phyloP scores from a whole-genome alignment of 2,329 filamentous ascomycete genomes.

The Cordyceps farinosa region DNA sequence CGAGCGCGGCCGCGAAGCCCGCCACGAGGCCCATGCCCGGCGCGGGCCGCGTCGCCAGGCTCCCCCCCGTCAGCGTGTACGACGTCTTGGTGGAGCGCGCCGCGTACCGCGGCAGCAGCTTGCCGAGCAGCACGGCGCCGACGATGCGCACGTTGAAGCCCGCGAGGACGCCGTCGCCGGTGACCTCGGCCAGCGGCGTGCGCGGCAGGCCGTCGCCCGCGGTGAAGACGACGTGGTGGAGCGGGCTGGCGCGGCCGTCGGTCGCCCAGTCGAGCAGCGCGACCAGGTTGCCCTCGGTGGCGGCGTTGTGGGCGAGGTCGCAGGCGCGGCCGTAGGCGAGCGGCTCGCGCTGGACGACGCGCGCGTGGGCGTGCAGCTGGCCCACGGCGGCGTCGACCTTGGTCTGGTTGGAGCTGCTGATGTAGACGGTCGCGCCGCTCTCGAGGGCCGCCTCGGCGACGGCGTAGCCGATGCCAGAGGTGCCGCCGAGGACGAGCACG shows the following conservation, averaged over 20 bases:
- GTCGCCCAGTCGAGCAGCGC: conserved; percentile 46
- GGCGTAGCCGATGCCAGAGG: conserved; percentile 56
- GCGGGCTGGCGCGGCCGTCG: conserved; percentile 41
- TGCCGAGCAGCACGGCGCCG: conserved; percentile 49
- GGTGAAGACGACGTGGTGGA: conserved; percentile 55
- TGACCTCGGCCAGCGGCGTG: conserved; percentile 39
- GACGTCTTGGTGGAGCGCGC: conserved; percentile 40
- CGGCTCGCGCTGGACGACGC: conserved; percentile 30
- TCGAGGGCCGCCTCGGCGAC: conserved; percentile 41
- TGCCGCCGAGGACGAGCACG: conserved; percentile 61
- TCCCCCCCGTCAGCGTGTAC: conserved; percentile 55
- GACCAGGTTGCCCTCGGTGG: conserved; percentile 31
- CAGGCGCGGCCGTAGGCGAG: not conserved
- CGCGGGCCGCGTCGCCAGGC: conserved; percentile 47
- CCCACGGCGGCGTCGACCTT: conserved; percentile 37
- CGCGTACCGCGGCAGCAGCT: conserved; percentile 45
- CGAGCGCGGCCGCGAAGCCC: conserved; percentile 46
- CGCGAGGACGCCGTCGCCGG: conserved; percentile 36
- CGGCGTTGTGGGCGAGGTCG: conserved; percentile 24
- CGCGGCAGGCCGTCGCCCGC: conserved; percentile 44
- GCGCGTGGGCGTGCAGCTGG: not conserved
- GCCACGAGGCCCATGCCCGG: conserved; percentile 49
- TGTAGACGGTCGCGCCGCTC: conserved; percentile 49
- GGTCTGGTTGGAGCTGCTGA: conserved; percentile 51
- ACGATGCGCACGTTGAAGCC: conserved; percentile 49